Percentiles rank a stretch among this genome's conserved stretches.
Evolutionary conservation across 176 grass and related monocot genomes (phyloP).

Genomic region (Chrysopogon serrulatus): DNA sequence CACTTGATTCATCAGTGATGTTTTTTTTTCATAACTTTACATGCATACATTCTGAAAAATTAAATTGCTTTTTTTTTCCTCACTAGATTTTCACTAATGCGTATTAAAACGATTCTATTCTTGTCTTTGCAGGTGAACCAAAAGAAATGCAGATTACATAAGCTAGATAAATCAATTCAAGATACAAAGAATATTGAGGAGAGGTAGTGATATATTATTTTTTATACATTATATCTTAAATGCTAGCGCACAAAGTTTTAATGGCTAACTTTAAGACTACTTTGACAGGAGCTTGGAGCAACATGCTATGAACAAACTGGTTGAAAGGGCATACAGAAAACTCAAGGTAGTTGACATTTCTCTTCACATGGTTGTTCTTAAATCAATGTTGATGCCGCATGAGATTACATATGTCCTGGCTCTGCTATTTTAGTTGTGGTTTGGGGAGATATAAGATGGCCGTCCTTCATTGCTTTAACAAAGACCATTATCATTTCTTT

Average conservation of each 20-base stretch:
- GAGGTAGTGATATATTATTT: slow-evolving; percentile 44
- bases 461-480: background rate
- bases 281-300: slow-evolving; percentile 66
- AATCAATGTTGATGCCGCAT: background rate
- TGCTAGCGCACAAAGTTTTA: background rate
- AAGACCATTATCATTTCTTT: too few relatives aligned
- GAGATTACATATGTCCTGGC: background rate
- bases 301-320: slow-evolving; percentile 75
- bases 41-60: background rate
- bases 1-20: background rate
- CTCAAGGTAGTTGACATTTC: slow-evolving; percentile 68
- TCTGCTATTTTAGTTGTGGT: background rate
- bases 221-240: slow-evolving; percentile 9
- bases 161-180: slow-evolving; percentile 62
- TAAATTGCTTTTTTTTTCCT: background rate
- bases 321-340: slow-evolving; percentile 68
- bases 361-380: too few relatives aligned
- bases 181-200: slow-evolving; percentile 65
- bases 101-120: background rate
- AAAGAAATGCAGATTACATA: slow-evolving; percentile 65
- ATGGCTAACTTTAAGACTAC: slow-evolving; percentile 24
- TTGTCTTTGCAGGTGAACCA: slow-evolving; percentile 48
- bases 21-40: background rate
- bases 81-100: background rate
- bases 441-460: background rate